Conservation (phyloP, 805 yeast genomes). For the Lipomyces kockii region DNA sequence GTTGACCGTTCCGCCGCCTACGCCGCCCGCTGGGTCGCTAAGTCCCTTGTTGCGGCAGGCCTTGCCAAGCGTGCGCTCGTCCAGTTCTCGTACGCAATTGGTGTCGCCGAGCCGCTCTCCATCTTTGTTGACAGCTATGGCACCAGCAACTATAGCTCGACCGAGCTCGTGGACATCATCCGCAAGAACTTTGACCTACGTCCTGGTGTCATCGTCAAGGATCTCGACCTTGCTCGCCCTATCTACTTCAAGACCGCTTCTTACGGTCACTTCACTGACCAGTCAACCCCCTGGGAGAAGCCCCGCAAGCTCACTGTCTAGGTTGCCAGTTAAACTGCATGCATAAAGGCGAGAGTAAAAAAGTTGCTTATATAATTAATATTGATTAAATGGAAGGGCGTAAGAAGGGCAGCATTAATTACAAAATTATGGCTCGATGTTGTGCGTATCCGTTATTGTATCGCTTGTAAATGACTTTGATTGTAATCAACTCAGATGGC, state of each 20-base stretch:
- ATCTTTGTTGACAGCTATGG: constrained; percentile 98
- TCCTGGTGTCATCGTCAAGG: constrained; percentile 98
- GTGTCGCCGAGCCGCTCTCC: constrained; percentile 99
- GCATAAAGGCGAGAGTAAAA: not conserved
- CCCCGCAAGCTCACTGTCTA: constrained; percentile 61
- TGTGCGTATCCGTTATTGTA: not conserved
- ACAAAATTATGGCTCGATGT: not conserved
- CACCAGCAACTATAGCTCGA: constrained; percentile 87
- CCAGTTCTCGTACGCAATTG: constrained; percentile 98
- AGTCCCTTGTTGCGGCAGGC: constrained; percentile 93
- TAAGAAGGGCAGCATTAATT: not conserved
- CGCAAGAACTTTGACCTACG: constrained; percentile 95
- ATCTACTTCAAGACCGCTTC: constrained; percentile 99
- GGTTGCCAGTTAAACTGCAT: constrained; percentile 13
- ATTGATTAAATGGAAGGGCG: not conserved
- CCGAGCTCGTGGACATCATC: constrained; percentile 88
- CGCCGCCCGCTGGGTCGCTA: constrained; percentile 99
- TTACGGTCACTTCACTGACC: constrained; percentile 99
- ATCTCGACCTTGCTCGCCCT: constrained; percentile 97
- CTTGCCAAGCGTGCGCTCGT: constrained; percentile 96
- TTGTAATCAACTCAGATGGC: not conserved
- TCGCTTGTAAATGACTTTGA: not conserved
- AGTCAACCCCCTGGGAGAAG: constrained; percentile 97
- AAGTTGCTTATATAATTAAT: not conserved
- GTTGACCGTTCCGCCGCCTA: constrained; percentile 99